Evolutionary conservation across 2,329 filamentous ascomycete species (phyloP).

Genomic region (Fusarium continuum): DNA sequence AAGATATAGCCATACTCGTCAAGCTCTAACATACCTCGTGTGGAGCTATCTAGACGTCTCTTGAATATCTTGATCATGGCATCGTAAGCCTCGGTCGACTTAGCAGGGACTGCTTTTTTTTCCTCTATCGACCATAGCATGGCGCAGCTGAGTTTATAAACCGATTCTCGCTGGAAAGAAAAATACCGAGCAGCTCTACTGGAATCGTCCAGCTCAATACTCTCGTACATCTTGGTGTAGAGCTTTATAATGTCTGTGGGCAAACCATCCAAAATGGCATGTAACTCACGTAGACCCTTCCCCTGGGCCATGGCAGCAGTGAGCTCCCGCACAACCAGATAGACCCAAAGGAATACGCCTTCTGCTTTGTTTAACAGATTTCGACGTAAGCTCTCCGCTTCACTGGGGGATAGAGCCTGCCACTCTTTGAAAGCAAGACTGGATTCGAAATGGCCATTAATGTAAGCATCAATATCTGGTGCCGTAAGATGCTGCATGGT

Average conservation of each 20-base stretch:
- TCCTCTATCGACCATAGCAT: background rate
- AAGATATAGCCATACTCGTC: background rate
- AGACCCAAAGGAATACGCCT: background rate
- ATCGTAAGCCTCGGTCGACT: too few species aligned
- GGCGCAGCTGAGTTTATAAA: too few species aligned
- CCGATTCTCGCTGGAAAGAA: too few species aligned
- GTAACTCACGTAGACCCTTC: background rate
- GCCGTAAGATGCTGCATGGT: background rate
- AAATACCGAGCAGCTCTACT: background rate
- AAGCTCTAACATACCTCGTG: background rate
- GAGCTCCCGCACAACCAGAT: background rate
- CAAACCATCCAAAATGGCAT: background rate
- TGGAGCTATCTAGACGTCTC: background rate
- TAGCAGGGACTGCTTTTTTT: too few species aligned
- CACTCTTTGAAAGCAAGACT: background rate
- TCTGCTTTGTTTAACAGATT: background rate
- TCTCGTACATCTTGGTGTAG: background rate
- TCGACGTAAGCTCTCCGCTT: background rate
- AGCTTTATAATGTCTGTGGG: background rate
- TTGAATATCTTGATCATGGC: background rate
- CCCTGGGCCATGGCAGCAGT: background rate
- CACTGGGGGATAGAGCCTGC: background rate
- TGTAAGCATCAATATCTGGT: background rate
- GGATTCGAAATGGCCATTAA: background rate
- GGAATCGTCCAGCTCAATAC: background rate